A percentile compares a stretch with the other conserved stretches of the same genome.
Evolutionary conservation across 2,329 filamentous ascomycete genomes (phyloP).

Genomic region (Celoporthe dispersa): DNA sequence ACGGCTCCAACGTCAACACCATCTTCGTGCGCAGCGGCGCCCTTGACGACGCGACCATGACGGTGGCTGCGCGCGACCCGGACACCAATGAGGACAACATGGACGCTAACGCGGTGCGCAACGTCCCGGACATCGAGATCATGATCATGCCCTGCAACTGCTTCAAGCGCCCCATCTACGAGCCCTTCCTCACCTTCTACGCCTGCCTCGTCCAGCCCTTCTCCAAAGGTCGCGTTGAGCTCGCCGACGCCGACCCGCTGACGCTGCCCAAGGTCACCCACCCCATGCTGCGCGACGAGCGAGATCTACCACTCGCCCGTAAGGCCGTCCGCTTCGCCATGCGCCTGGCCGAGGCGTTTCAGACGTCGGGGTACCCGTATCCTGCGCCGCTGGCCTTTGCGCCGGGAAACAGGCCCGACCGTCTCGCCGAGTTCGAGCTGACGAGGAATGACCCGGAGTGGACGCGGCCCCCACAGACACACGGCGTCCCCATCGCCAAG

Average conservation of each 20-base stretch:
- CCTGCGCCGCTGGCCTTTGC: constrained; percentile 34
- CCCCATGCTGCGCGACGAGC: constrained; percentile 38
- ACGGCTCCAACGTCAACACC: constrained; percentile 31
- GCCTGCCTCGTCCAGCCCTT: constrained; percentile 38
- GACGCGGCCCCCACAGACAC: not conserved
- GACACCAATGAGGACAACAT: constrained; percentile 5
- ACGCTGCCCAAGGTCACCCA: constrained; percentile 39
- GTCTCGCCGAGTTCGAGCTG: constrained; percentile 13
- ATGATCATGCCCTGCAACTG: constrained; percentile 46
- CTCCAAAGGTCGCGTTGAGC: constrained; percentile 38
- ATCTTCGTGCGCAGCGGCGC: constrained; percentile 36
- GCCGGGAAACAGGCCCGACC: constrained; percentile 33
- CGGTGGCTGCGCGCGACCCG: not conserved
- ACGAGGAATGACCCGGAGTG: not conserved
- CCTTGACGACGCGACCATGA: constrained; percentile 33
- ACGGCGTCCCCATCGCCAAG: not conserved
- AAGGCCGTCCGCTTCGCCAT: constrained; percentile 39
- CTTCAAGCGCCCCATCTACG: constrained; percentile 35
- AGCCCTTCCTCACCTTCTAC: constrained; percentile 35
- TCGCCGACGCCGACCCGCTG: constrained; percentile 28
- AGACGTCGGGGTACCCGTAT: constrained; percentile 36
- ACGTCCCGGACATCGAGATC: constrained; percentile 40
- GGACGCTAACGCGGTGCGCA: constrained; percentile 29
- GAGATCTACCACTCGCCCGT: constrained; percentile 36
- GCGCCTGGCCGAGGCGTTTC: constrained; percentile 37